Evolutionary conservation across 2,329 filamentous ascomycete species (phyloP), one percentile per base, ranked within the genome.

Genomic region (Ophiostoma triangulosporum): DNA sequence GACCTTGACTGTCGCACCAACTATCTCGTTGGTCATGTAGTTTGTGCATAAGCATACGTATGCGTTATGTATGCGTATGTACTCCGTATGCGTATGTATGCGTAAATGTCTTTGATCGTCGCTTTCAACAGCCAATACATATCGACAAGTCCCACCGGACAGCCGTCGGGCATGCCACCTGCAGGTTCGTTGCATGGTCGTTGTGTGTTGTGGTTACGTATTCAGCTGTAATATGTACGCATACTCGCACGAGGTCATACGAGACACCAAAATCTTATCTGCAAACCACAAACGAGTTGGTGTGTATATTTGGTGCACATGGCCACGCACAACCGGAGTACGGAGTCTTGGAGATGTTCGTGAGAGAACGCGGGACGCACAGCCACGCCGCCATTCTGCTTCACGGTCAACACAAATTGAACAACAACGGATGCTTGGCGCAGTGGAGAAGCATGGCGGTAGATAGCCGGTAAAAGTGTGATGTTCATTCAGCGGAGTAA

Each of bases 121-220:
- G n/a, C n/a, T n/a, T n/a, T n/a, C n/a, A n/a, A n/a, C n/a, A n/a
- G n/a, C n/a, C n/a, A n/a, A n/a, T n/a, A n/a, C n/a, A n/a, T n/a
- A n/a, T n/a, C n/a, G n/a, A n/a, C 38, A 17, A 43, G 52, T 46
- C 35, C 48, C 52, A 54, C 52, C 52, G 48, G 48, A 46, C 33
- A 50, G 29, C n/a, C 36, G 35, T 50, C 48, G 36, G 52, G 29
- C 52, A 54, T 54, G 46, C 52, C 32, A 6, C 43, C 43, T 46
- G 43, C 43, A 46, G 43, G 26, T 29, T 32, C 11, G 38, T 27
- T 20, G 35, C 8, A 35, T 20, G 27, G n/a, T 24, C 33, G 12
- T 45, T n/a, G 17, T 43, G 9, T 14, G 32, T 9, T 33, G 32
- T 14, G 9, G 9, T 33, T 11, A 11, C 17, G 11, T n/a, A n/a